phyloP scores from a whole-genome alignment of 1,284 basidiomycete species.

The Puccinia hordei region DNA sequence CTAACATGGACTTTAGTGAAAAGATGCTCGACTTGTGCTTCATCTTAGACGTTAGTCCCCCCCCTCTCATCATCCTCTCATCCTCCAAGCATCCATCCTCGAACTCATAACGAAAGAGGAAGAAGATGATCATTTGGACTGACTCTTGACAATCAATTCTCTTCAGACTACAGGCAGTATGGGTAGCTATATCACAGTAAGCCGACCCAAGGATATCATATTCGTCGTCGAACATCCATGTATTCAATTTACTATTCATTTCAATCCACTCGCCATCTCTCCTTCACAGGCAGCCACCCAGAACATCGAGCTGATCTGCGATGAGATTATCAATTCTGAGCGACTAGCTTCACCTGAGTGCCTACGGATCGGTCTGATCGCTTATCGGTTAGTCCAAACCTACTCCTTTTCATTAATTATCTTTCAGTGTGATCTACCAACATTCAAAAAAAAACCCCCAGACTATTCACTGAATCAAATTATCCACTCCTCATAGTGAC shows the following conservation, averaged over 20 bases:
- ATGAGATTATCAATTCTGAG: constrained; percentile 91
- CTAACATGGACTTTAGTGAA: constrained; percentile 38
- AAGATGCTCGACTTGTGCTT: constrained; percentile 46
- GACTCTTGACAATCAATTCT: not conserved
- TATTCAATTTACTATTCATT: no score
- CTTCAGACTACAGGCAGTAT: constrained; percentile 46
- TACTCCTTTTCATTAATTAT: not conserved
- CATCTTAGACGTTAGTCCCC: constrained; percentile 31
- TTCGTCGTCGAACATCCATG: not conserved
- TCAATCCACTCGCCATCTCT: not conserved
- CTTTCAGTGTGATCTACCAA: no score
- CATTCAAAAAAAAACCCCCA: no score
- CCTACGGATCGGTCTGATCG: constrained; percentile 66
- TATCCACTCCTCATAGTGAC: constrained; percentile 64
- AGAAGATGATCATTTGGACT: not conserved
- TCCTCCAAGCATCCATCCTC: no score
- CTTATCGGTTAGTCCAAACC: constrained; percentile 67
- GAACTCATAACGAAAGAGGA: no score
- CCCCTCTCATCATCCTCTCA: not conserved
- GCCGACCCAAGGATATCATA: not conserved
- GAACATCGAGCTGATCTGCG: constrained; percentile 96
- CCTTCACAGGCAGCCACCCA: constrained; percentile 72
- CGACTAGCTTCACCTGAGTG: constrained; percentile 82
- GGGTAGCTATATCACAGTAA: constrained; percentile 46
- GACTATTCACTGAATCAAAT: not conserved